Evolutionary conservation across 148 eudicot genomes (phyloP).

Genomic region (Chenopodium berlandieri): DNA sequence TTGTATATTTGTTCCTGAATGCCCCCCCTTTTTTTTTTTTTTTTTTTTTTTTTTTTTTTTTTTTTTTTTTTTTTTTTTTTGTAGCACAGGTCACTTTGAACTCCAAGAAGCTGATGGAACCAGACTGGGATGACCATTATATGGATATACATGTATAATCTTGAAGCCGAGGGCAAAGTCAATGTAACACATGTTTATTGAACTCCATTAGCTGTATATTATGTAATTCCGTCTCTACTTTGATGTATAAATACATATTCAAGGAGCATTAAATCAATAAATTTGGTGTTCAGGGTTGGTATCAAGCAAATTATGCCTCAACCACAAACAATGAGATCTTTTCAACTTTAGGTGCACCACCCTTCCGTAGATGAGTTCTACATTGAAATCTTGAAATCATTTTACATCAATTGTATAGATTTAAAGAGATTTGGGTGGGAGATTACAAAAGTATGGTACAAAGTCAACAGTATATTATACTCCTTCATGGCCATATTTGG

Average conservation of each 20-base stretch:
- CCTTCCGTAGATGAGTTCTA: neutral
- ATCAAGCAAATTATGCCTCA: neutral
- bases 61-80: neutral
- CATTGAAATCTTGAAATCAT: too few species aligned
- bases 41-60: neutral
- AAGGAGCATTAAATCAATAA: constrained; percentile 12
- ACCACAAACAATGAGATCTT: neutral
- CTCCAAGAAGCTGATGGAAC: constrained; percentile 1
- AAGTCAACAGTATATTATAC: too few species aligned
- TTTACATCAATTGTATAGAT: too few species aligned
- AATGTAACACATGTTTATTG: constrained; percentile 11
- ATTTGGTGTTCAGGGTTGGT: neutral
- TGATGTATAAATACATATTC: constrained; percentile 18
- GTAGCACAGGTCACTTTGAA: constrained; percentile 12
- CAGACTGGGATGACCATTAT: neutral
- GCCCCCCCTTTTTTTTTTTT: too few species aligned
- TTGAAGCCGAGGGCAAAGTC: neutral
- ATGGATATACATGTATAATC: constrained; percentile 24
- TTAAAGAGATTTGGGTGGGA: too few species aligned
- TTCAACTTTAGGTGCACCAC: neutral
- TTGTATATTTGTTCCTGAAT: neutral
- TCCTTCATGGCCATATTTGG: too few species aligned
- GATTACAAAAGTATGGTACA: too few species aligned
- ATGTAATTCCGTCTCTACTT: constrained; percentile 19
- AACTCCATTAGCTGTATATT: constrained; percentile 24